These are phyloP conservation scores for Aspergillus bridgeri DNA, from an alignment of 495 filamentous ascomycete genomes.

Conservation along the genomic window DNA sequence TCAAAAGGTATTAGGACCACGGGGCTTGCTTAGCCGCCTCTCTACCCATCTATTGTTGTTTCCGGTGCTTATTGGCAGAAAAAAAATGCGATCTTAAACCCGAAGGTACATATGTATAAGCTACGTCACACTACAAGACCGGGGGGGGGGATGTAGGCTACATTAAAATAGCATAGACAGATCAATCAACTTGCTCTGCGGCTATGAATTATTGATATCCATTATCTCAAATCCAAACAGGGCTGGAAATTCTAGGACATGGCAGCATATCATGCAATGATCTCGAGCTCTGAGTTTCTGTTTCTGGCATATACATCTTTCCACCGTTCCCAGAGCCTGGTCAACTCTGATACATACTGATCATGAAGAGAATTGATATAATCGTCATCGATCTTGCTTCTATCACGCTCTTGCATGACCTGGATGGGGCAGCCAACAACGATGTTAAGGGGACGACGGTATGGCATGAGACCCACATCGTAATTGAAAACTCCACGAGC, in stretches of 20 bases:
- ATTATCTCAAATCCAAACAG: too few relatives aligned
- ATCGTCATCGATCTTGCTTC: constrained; percentile 55
- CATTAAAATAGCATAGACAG: too few relatives aligned
- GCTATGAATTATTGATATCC: too few relatives aligned
- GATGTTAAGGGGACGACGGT: constrained; percentile 79
- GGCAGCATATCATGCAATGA: constrained; percentile 58
- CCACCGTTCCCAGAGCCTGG: constrained; percentile 80
- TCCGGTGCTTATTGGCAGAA: too few relatives aligned
- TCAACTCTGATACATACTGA: constrained; percentile 73
- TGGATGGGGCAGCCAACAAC: constrained; percentile 80
- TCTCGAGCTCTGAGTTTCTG: constrained; percentile 68
- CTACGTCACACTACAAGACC: too few relatives aligned
- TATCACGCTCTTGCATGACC: constrained; percentile 54
- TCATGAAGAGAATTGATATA: constrained; percentile 80
- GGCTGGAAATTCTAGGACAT: not conserved
- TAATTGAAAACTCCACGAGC: constrained; percentile 95
- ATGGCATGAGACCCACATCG: constrained; percentile 93
- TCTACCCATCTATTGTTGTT: too few relatives aligned
- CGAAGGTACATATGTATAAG: too few relatives aligned
- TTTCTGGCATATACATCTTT: constrained; percentile 80
- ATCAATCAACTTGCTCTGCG: too few relatives aligned
- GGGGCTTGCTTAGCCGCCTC: too few relatives aligned
- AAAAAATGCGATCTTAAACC: too few relatives aligned
- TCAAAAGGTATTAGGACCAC: too few relatives aligned
- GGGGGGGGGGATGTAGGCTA: too few relatives aligned